Conservation (phyloP, 2,329 filamentous ascomycete genomes). For the Alternaria angustiovoidea region DNA sequence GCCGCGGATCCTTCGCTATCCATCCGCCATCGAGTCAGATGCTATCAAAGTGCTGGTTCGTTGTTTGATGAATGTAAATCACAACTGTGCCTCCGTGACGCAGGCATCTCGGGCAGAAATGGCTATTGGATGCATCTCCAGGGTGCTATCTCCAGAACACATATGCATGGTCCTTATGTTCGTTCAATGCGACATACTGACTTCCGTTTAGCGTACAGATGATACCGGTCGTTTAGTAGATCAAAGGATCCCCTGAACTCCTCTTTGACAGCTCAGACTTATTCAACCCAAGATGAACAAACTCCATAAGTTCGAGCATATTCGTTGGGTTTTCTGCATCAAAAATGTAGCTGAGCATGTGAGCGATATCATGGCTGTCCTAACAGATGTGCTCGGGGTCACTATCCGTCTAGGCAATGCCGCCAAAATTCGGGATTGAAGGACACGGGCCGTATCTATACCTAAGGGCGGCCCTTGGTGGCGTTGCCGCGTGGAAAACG, state of each 20-base stretch:
- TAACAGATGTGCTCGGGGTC: neutral
- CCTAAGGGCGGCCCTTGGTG: slow-evolving; percentile 5
- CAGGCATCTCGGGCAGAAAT: neutral
- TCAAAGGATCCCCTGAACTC: neutral
- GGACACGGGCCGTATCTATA: neutral
- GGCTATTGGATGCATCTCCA: neutral
- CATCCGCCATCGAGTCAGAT: neutral
- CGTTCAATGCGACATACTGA: neutral
- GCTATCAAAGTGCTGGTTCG: neutral
- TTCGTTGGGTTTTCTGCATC: neutral
- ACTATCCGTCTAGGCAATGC: neutral
- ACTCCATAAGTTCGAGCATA: neutral
- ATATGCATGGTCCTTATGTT: neutral
- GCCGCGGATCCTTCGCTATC: neutral
- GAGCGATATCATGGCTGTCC: neutral
- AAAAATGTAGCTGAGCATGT: neutral
- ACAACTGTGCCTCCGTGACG: neutral
- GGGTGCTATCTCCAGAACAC: neutral
- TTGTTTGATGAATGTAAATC: neutral
- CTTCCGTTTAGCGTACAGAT: neutral
- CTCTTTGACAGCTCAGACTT: neutral
- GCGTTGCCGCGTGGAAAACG: neutral
- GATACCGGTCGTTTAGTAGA: neutral
- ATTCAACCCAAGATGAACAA: neutral
- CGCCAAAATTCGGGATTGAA: neutral